Base-by-base conservation (phyloP, 2,329 filamentous ascomycete species). In the Alternaria sp. region DNA sequence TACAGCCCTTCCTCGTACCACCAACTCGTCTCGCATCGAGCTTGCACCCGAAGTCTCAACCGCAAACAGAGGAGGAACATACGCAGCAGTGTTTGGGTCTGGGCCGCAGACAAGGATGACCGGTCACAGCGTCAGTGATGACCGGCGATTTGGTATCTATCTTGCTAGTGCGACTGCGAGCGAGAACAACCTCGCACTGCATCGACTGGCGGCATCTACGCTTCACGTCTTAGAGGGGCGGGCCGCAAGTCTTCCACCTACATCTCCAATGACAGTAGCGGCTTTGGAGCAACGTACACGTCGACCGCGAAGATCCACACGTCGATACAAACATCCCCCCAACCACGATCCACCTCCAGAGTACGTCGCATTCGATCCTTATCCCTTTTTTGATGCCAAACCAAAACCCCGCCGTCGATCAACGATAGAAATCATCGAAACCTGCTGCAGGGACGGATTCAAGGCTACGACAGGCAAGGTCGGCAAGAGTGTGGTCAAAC, bases 291-390 rank as follows among this genome's bases (percentile, higher is more conserved):
- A 20, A n/a, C 34, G 36, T 16, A 27, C 30, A 27, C 27, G 18
- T 27, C 34, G 18, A 43, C 22, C 16, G 3, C 27, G 22, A 20
- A 51, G 18, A 57, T 14, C 5, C n/a, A 16, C 38, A 30, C 20
- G 25, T n/a, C 28, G 25, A 43, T n/a, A 12, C 38, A 44, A 54
- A 25, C 20, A 40, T 20, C 30, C 14, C 14, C 8, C 28, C 22
- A 36, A 34, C 38, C 14, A 48, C 28, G 59, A 54, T 28, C 44
- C 20, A 27, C 59, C 55, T 32, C 59, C 59, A 10, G 22, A 27
- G 25, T 59, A 62, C 28, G 28, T 51, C 32, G 28, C 45, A 12
- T 25, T 54, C 22, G 55, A 62, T 34, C 55, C 59, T 7, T 16
- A 59, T 36, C 50, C 59, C 20, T 45, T 46, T 27, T 53, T 52